phyloP scores from a whole-genome alignment of 148 eudicot genomes.

The Rhododendron vialii region DNA sequence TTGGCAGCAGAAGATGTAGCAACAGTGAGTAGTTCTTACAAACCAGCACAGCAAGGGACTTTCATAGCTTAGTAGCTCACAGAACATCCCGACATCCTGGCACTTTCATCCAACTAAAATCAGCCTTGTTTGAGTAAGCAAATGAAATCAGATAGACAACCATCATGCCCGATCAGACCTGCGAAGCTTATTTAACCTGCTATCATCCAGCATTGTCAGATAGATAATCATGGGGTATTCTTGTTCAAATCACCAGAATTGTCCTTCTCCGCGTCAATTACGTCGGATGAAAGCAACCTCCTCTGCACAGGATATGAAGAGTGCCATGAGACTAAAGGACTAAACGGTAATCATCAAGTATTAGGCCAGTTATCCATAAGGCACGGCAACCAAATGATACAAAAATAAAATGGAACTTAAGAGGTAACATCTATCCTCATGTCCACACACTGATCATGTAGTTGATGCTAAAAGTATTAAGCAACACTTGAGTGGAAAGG shows the following conservation, averaged over 20 bases:
- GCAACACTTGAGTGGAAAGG: not conserved
- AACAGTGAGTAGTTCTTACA: not conserved
- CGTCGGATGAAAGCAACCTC: constrained; percentile 47
- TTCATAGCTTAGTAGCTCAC: not conserved
- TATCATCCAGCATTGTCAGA: constrained; percentile 13
- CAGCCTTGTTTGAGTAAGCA: not conserved
- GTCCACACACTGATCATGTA: not conserved
- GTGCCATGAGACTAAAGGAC: not conserved
- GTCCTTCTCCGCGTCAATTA: constrained; percentile 28
- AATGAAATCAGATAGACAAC: not conserved
- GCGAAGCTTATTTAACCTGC: not conserved
- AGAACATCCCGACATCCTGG: not conserved
- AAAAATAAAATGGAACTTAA: not conserved
- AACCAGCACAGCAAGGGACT: not conserved
- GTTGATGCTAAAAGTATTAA: not conserved
- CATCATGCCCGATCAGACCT: not conserved
- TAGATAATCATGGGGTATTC: constrained; percentile 12
- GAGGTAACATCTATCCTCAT: not conserved
- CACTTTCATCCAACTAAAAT: not conserved
- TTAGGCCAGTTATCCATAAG: not conserved
- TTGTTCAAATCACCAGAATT: constrained; percentile 14
- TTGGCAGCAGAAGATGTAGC: not conserved
- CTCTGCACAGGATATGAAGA: constrained; percentile 30
- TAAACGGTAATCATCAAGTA: not conserved
- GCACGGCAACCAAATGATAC: not conserved